Conservation (phyloP, 116 monocot genomes). For the Papilionanthe hybrid region DNA sequence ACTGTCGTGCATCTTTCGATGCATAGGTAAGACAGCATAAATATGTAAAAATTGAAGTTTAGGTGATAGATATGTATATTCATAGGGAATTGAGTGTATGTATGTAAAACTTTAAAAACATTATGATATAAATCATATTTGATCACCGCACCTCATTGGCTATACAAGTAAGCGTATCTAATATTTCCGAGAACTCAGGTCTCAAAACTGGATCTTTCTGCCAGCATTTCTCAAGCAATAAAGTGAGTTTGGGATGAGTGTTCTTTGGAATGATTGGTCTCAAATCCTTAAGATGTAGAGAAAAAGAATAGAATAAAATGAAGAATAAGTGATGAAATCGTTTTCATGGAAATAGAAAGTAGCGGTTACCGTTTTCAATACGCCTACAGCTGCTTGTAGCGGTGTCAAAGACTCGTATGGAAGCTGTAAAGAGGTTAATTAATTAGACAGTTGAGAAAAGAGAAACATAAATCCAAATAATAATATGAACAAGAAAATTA, state of each 20-base stretch:
- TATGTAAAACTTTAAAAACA: neutral
- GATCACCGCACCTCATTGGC: slow-evolving; percentile 1
- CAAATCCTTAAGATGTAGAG: slow-evolving; percentile 16
- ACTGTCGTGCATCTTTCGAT: no score
- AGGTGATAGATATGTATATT: no score
- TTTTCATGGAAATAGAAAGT: neutral
- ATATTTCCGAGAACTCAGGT: slow-evolving; percentile 47
- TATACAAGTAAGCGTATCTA: slow-evolving; percentile 21
- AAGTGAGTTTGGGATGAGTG: slow-evolving; percentile 31
- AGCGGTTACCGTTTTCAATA: slow-evolving; percentile 58
- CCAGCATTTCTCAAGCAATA: slow-evolving; percentile 54
- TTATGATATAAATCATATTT: neutral
- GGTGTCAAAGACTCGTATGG: slow-evolving; percentile 83
- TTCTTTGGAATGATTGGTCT: slow-evolving; percentile 45
- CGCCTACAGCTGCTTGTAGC: slow-evolving; percentile 79
- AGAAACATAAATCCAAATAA: slow-evolving; percentile 1
- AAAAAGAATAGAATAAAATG: neutral
- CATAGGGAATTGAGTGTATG: no score
- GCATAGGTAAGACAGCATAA: no score
- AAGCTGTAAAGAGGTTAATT: slow-evolving; percentile 38
- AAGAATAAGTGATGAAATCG: neutral
- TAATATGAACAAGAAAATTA: neutral
- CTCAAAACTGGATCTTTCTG: slow-evolving; percentile 37
- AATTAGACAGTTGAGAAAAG: neutral
- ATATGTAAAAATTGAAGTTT: no score